Conservation (phyloP, 805 yeast species). For the Metschnikowia baotianmanensis region DNA sequence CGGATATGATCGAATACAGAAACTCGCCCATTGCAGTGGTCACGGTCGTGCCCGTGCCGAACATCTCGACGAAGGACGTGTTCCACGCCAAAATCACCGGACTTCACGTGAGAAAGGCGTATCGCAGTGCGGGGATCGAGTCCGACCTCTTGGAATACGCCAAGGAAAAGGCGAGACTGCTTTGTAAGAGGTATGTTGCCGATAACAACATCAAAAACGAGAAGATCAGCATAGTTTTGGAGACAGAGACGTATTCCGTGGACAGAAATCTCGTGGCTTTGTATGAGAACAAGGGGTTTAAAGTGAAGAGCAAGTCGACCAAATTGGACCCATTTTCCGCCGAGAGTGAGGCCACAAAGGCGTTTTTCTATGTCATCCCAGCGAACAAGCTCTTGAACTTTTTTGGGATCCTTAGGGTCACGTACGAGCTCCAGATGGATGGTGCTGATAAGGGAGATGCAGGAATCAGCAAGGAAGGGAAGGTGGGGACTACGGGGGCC, state of each 20-base stretch:
- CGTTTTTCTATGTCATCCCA: conserved; percentile 9
- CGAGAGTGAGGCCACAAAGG: conserved; percentile 14
- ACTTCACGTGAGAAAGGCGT: conserved; percentile 65
- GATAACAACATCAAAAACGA: conserved; percentile 22
- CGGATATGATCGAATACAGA: conserved; percentile 60
- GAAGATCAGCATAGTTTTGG: conserved; percentile 35
- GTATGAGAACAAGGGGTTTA: conserved; percentile 45
- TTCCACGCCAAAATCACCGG: conserved; percentile 55
- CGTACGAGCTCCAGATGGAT: conserved; percentile 25
- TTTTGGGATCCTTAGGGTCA: conserved; percentile 27
- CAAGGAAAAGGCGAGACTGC: conserved; percentile 42
- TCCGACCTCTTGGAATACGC: conserved; percentile 65
- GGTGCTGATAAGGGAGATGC: conserved; percentile 3
- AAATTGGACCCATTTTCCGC: conserved; percentile 30
- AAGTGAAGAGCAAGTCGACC: conserved; percentile 26
- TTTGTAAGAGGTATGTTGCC: conserved; percentile 30
- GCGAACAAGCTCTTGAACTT: conserved; percentile 17
- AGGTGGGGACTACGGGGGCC: conserved; percentile 5
- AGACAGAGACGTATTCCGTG: conserved; percentile 51
- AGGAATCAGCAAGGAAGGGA: too few relatives aligned
- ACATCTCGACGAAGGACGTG: conserved; percentile 36
- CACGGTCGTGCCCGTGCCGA: conserved; percentile 42
- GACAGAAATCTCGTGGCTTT: conserved; percentile 41
- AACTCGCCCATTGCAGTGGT: conserved; percentile 69
- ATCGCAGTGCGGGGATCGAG: conserved; percentile 60